A percentile compares a stretch with the other conserved stretches of the same genome.
These are phyloP conservation scores for Candida koratica DNA, from an alignment of 805 yeast species.

Conservation along the genomic window DNA sequence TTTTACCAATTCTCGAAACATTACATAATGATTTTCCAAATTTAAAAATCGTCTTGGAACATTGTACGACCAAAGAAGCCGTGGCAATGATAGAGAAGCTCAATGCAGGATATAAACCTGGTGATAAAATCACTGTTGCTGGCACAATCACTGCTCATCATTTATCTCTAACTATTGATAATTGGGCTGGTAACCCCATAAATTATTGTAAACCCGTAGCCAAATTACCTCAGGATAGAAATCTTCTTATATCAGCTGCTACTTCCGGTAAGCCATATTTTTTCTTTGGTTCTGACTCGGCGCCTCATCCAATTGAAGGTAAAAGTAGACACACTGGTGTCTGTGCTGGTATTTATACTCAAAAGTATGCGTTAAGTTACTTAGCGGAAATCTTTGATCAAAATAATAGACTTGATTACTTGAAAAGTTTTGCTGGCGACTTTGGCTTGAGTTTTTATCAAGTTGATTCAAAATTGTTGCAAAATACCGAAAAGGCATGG, in stretches of 20 bases:
- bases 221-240: conserved; percentile 78
- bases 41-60: conserved; percentile 84
- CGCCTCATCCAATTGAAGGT: conserved; percentile 86
- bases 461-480: conserved; percentile 39
- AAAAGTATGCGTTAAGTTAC: conserved; percentile 74
- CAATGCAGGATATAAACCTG: conserved; percentile 26
- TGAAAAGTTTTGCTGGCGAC: conserved; percentile 71
- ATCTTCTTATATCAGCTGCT: conserved; percentile 82
- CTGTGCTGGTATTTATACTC: conserved; percentile 98
- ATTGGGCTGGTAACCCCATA: conserved; percentile 95
- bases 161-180: conserved; percentile 79
- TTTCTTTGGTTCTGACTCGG: conserved; percentile 96
- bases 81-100: conserved; percentile 69
- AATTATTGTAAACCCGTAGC: conserved; percentile 98
- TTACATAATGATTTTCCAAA: conserved; percentile 81
- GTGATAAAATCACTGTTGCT: conserved; percentile 55
- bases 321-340: conserved; percentile 79
- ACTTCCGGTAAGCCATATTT: conserved; percentile 87
- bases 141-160: conserved; percentile 98
- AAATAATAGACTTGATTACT: conserved; percentile 56
- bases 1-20: conserved; percentile 81
- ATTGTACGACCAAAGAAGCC: conserved; percentile 91
- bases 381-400: conserved; percentile 82
- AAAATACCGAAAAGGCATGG: conserved; percentile 41
- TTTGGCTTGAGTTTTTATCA: conserved; percentile 71